A percentile compares a stretch with the other conserved stretches of the same genome.
Evolutionary conservation across 352 stramenopile species (phyloP).

Genomic region (Nothophytophthora sp.): DNA sequence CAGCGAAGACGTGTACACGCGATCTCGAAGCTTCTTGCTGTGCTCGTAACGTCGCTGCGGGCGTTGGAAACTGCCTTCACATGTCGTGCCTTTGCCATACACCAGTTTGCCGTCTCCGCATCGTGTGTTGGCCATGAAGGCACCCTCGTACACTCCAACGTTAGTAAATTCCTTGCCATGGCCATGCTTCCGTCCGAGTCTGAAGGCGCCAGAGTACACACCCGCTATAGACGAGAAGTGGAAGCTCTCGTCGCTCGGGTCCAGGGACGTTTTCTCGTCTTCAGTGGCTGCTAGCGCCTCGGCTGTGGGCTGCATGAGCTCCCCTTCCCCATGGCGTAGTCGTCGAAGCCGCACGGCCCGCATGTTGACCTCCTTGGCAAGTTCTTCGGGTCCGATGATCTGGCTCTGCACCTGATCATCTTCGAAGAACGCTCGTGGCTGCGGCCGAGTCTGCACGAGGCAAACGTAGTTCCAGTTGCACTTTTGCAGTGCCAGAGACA

Average conservation of each 20-base stretch:
- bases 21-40: conserved; percentile 34
- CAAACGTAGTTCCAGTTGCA: conserved; percentile 69
- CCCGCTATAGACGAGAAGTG: conserved; percentile 67
- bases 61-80: conserved; percentile 45
- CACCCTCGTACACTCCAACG: conserved; percentile 59
- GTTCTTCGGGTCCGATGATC: conserved; percentile 45
- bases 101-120: conserved; percentile 53
- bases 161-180: conserved; percentile 64
- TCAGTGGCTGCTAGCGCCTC: conserved; percentile 12
- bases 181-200: conserved; percentile 53
- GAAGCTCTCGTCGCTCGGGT: conserved; percentile 57
- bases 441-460: conserved; percentile 52
- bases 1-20: conserved; percentile 36
- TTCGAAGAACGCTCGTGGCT: conserved; percentile 54
- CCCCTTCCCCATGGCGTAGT: conserved; percentile 54
- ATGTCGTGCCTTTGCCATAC: conserved; percentile 58
- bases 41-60: conserved; percentile 46
- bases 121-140: conserved; percentile 47
- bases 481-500: conserved; percentile 52
- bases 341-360: conserved; percentile 51
- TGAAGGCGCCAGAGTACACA: conserved; percentile 57
- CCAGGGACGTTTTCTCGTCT: conserved; percentile 16
- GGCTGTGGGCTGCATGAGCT: conserved; percentile 28
- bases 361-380: conserved; percentile 69
- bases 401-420: conserved; percentile 57